These are phyloP conservation scores for Plenodomus tracheiphilus DNA, from an alignment of 2,329 filamentous ascomycete genomes.

Conservation along the genomic window DNA sequence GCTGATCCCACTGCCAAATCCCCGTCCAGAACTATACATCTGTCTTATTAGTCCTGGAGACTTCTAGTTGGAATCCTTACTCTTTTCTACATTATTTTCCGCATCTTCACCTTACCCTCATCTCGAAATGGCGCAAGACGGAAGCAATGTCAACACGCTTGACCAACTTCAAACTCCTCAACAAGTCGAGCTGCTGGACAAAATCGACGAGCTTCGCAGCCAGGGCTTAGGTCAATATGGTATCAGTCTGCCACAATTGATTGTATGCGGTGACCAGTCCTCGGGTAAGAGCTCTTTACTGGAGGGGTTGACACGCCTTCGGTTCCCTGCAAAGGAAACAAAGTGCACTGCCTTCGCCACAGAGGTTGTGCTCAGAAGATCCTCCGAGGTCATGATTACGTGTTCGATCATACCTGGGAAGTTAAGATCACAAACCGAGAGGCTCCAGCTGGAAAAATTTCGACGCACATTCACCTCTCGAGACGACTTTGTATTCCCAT, in stretches of 20 bases:
- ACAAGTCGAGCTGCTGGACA: conserved; percentile 53
- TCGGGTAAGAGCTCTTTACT: conserved; percentile 38
- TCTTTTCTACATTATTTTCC: not conserved
- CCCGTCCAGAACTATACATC: not conserved
- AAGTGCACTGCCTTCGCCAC: conserved; percentile 65
- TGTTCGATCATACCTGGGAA: conserved; percentile 48
- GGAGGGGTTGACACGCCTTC: conserved; percentile 54
- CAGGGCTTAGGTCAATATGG: conserved; percentile 36
- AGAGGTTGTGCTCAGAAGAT: conserved; percentile 59
- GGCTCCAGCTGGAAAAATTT: conserved; percentile 20
- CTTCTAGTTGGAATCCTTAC: not conserved
- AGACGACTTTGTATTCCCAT: conserved; percentile 41
- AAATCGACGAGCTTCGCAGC: conserved; percentile 54
- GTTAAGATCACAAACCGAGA: conserved; percentile 13
- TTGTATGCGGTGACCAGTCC: conserved; percentile 37
- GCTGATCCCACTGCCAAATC: not conserved
- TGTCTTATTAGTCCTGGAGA: not conserved
- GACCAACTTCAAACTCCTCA: conserved; percentile 31
- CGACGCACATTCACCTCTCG: conserved; percentile 16
- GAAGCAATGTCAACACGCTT: conserved; percentile 13
- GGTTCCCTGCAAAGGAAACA: conserved; percentile 59
- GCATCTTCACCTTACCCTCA: conserved; percentile 1
- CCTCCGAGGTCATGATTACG: conserved; percentile 40
- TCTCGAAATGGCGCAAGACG: conserved; percentile 16
- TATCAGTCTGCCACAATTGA: conserved; percentile 34